These are phyloP conservation scores for Aphanomyces astaci DNA, from an alignment of 352 stramenopile genomes.

Conservation along the genomic window DNA sequence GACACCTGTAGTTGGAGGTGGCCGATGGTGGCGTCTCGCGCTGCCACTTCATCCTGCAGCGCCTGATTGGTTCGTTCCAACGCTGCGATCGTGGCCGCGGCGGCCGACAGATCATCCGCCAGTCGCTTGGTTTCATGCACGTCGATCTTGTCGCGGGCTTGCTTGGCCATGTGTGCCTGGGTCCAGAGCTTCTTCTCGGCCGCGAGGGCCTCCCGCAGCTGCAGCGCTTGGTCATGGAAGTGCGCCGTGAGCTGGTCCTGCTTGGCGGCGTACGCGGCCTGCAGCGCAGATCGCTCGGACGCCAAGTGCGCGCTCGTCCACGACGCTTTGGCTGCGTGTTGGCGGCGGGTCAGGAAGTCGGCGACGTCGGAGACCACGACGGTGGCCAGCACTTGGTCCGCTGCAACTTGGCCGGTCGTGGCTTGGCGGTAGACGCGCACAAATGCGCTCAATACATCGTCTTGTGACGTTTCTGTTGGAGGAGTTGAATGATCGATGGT, in stretches of 20 bases:
- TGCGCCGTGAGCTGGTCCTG: constrained; percentile 51
- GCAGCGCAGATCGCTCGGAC: constrained; percentile 41
- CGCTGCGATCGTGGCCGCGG: constrained; percentile 34
- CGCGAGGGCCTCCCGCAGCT: constrained; percentile 48
- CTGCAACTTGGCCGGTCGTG: constrained; percentile 42
- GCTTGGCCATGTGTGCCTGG: constrained; percentile 55
- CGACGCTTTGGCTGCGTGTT: constrained; percentile 39
- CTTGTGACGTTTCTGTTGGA: too few species aligned
- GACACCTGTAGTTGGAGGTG: constrained; percentile 40
- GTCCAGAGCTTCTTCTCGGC: constrained; percentile 61
- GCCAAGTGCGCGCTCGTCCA: constrained; percentile 49
- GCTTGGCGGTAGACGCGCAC: constrained; percentile 39
- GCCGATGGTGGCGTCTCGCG: constrained; percentile 30
- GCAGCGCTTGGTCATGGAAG: constrained; percentile 56
- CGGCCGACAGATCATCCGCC: constrained; percentile 36
- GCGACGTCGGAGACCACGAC: constrained; percentile 55
- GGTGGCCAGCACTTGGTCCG: constrained; percentile 39
- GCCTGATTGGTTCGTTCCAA: constrained; percentile 40
- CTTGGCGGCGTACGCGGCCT: constrained; percentile 51
- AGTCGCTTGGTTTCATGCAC: constrained; percentile 44
- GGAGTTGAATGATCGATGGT: too few species aligned
- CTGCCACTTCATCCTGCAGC: constrained; percentile 39
- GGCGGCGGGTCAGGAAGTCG: constrained; percentile 43
- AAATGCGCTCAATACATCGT: constrained; percentile 43
- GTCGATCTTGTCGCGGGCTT: constrained; percentile 54